Evolutionary conservation across 2,329 filamentous ascomycete species (phyloP), one percentile per base, ranked within the genome.

Genomic region (Aspergillus ustus): DNA sequence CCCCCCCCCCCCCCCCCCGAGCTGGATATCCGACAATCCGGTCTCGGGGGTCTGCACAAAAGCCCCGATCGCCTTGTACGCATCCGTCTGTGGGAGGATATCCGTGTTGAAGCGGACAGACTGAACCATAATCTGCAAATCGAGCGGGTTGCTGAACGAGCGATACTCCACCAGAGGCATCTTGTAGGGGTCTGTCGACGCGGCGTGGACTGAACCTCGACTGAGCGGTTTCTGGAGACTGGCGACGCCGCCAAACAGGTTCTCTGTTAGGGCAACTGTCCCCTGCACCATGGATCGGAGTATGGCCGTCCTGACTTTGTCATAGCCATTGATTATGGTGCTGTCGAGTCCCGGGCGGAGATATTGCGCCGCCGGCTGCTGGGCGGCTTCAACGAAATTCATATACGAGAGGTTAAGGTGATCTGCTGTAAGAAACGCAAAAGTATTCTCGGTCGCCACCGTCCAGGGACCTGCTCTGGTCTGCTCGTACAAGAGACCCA

Each of bases 221-320:
- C 56, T 59, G 0, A 59, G 28, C 4, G 56, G 56, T 34, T 59
- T 59, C 49, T 59, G 56, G 19, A 59, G 56, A 45, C 48, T 20
- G 22, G 48, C 40, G 8, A 59, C 20, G 4, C 40, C 49, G n/a
- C 56, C 48, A 37, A 59, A 52, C 5, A 59, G 28, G 49, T 52
- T 59, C 11, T 52, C 56, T 8, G 48, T 52, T 45, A 59, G 13
- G 9, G 56, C 40, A 13, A 59, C 49, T 28, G 45, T 59, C 15
- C 44, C 53, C 5, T 56, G 9, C 4, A 8, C 19, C 29, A 48
- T 48, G 5, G 53, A 28, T 5, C 22, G 17, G 9, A 56, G 43
- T 4, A 15, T 29, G 3, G 48, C 48, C 25, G 17, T 17, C n/a
- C 31, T 50, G 48, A 31, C 19, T n/a, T 52, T 52, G 7, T 43